Conservation (phyloP, 805 yeast species). For the Lachancea kluyveri region DNA sequence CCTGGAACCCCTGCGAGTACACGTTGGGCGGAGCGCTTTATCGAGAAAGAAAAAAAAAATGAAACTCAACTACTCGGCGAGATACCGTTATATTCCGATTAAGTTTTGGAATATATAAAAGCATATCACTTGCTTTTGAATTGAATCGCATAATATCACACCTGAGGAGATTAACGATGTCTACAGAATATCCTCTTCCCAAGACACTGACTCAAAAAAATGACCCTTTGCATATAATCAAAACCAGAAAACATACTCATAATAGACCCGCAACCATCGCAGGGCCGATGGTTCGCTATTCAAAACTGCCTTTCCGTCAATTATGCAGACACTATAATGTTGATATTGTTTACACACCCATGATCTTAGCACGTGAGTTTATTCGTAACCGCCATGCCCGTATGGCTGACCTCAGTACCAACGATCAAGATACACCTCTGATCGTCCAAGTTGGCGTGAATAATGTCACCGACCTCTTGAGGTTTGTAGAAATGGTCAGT, state of each 20-base stretch:
- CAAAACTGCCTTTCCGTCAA: constrained; percentile 87
- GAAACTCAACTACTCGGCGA: background rate
- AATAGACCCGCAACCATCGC: constrained; percentile 57
- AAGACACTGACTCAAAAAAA: constrained; percentile 36
- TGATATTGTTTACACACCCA: constrained; percentile 89
- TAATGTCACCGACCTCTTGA: constrained; percentile 70
- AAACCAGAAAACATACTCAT: constrained; percentile 37
- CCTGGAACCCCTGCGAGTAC: too few relatives aligned
- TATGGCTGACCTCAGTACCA: constrained; percentile 78
- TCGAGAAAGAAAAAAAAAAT: constrained; percentile 1
- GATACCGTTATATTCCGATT: background rate
- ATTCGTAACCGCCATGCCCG: constrained; percentile 80
- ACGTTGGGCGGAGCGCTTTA: too few relatives aligned
- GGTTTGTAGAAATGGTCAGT: constrained; percentile 82
- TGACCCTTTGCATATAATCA: constrained; percentile 48
- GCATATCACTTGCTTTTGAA: too few relatives aligned
- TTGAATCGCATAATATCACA: too few relatives aligned
- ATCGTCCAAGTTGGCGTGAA: constrained; percentile 90
- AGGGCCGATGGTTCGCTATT: constrained; percentile 97
- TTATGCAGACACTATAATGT: constrained; percentile 64
- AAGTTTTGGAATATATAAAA: background rate
- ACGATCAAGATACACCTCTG: constrained; percentile 58
- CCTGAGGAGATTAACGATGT: constrained; percentile 4
- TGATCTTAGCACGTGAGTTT: constrained; percentile 94
- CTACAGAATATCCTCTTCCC: constrained; percentile 11